Conservation (phyloP, 129 eudicot species). For the Ambrosia trifida region DNA sequence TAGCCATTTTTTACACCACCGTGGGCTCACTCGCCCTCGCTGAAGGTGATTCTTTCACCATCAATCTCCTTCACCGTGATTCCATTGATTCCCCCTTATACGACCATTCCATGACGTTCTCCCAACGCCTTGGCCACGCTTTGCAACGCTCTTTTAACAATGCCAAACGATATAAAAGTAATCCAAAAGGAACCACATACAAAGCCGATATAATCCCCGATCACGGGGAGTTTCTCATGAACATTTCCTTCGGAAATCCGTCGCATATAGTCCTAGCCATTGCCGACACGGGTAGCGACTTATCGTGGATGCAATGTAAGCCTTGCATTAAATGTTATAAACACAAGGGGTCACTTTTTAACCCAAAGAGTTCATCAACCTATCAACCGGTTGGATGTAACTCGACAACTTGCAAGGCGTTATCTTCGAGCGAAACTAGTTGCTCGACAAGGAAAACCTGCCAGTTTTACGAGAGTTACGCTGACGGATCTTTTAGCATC, state of each 20-base stretch:
- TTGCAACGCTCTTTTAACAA: constrained; percentile 33
- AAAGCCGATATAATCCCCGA: constrained; percentile 32
- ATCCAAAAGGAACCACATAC: not conserved
- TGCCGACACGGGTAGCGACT: constrained; percentile 42
- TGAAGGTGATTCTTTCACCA: constrained; percentile 14
- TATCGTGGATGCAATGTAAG: constrained; percentile 41
- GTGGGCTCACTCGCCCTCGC: not conserved
- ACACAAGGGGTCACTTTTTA: constrained; percentile 25
- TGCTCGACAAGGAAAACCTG: constrained; percentile 20
- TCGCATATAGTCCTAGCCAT: constrained; percentile 31
- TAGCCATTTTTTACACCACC: constrained; percentile 7
- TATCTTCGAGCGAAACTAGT: not conserved
- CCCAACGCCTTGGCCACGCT: constrained; percentile 30
- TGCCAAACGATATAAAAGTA: not conserved
- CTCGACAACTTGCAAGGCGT: not conserved
- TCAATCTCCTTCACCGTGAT: constrained; percentile 42
- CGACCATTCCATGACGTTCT: constrained; percentile 11
- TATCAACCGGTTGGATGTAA: constrained; percentile 29
- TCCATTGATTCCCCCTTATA: constrained; percentile 40
- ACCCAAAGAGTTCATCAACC: constrained; percentile 34
- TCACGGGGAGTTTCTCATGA: constrained; percentile 39
- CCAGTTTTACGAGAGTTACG: constrained; percentile 24
- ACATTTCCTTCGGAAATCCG: constrained; percentile 35
- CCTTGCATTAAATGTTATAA: constrained; percentile 41
- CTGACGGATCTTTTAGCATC: constrained; percentile 32